phyloP scores from a whole-genome alignment of 2,329 filamentous ascomycete species.

The Kalmusia sp. region DNA sequence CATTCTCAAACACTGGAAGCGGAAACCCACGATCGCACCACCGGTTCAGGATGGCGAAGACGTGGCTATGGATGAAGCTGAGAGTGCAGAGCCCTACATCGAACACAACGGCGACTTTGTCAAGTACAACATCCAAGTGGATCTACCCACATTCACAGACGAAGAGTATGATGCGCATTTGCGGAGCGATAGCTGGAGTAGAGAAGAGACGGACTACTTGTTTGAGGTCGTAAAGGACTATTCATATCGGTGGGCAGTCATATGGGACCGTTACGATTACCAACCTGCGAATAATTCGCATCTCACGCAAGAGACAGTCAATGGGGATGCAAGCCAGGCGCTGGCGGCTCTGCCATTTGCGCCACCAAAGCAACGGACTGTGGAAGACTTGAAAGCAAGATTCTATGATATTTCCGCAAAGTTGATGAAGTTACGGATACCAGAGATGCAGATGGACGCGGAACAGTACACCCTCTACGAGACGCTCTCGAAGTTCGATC shows the following conservation, averaged over 20 bases:
- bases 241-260: slow-evolving; percentile 87
- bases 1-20: slow-evolving; percentile 80
- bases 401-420: slow-evolving; percentile 83
- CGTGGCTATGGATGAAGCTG: slow-evolving; percentile 39
- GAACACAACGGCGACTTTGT: slow-evolving; percentile 69
- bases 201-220: slow-evolving; percentile 92
- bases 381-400: slow-evolving; percentile 90
- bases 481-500: slow-evolving; percentile 85
- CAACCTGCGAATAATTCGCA: slow-evolving; percentile 47
- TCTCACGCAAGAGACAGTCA: slow-evolving; percentile 25
- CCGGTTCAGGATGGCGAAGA: slow-evolving; percentile 41
- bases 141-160: slow-evolving; percentile 81
- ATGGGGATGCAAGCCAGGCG: slow-evolving; percentile 28
- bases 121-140: slow-evolving; percentile 85
- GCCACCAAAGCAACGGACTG: slow-evolving; percentile 65
- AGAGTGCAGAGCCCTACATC: slow-evolving; percentile 43
- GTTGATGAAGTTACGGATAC: slow-evolving; percentile 49
- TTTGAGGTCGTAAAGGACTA: slow-evolving; percentile 77
- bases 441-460: slow-evolving; percentile 72
- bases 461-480: slow-evolving; percentile 84
- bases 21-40: slow-evolving; percentile 56
- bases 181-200: slow-evolving; percentile 80
- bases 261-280: slow-evolving; percentile 92
- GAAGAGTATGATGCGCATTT: slow-evolving; percentile 83
- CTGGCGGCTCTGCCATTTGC: slow-evolving; percentile 47